Conservation (phyloP, 2,329 filamentous ascomycete species). For the Pyricularia sp. region DNA sequence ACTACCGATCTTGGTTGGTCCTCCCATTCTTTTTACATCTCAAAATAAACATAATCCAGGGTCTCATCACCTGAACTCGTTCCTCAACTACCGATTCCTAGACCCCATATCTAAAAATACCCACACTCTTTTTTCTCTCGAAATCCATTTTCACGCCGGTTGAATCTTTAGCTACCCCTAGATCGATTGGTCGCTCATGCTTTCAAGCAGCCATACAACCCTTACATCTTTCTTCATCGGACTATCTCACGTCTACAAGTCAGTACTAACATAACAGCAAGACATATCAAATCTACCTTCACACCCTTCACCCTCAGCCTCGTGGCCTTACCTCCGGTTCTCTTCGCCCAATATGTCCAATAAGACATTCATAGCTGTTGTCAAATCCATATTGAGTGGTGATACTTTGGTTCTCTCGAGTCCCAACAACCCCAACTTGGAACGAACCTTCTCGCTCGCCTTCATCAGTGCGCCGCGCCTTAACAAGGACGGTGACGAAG, state of each 20-base stretch:
- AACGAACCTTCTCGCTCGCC: conserved; percentile 79
- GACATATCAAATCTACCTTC: neutral
- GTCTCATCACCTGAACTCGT: neutral
- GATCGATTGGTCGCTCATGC: neutral
- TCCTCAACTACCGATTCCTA: neutral
- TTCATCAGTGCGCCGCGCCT: conserved; percentile 83
- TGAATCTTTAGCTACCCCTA: neutral
- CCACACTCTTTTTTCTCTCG: no score
- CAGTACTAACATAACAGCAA: neutral
- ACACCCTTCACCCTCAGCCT: neutral
- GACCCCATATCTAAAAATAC: neutral
- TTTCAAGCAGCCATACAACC: neutral
- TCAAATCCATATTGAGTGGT: conserved; percentile 90
- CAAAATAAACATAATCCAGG: neutral
- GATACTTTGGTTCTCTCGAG: conserved; percentile 81
- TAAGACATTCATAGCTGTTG: conserved; percentile 52
- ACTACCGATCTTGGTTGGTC: neutral
- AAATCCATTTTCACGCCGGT: no score
- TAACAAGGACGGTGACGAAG: conserved; percentile 81
- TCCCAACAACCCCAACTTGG: conserved; percentile 65
- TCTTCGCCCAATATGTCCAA: conserved; percentile 24
- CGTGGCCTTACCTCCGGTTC: neutral
- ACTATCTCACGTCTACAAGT: neutral
- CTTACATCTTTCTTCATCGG: neutral
- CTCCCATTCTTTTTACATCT: neutral